These are phyloP conservation scores for Fusarium neocosmosporiellum DNA, from an alignment of 2,329 filamentous ascomycete species.

Conservation along the genomic window DNA sequence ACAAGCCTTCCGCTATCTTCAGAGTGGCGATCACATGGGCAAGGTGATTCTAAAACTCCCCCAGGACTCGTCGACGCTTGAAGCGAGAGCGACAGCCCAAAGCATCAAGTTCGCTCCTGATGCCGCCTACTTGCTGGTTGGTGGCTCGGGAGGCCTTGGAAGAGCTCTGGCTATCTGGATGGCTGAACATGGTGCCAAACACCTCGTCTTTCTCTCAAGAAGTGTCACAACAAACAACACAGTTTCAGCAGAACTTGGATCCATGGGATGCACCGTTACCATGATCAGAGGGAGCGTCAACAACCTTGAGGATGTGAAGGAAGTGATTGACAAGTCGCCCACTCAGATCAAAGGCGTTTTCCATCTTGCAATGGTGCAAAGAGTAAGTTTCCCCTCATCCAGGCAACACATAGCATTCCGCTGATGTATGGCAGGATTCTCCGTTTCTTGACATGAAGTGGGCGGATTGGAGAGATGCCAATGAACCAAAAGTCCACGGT, in stretches of 20 bases:
- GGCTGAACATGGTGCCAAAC: slow-evolving; percentile 31
- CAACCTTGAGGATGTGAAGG: slow-evolving; percentile 15
- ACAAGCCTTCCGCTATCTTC: slow-evolving; percentile 30
- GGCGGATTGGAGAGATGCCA: slow-evolving; percentile 35
- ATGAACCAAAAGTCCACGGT: slow-evolving; percentile 49
- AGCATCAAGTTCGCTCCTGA: neutral
- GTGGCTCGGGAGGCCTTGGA: slow-evolving; percentile 42
- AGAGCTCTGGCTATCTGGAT: slow-evolving; percentile 34
- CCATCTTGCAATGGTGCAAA: slow-evolving; percentile 45
- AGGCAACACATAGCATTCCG: neutral
- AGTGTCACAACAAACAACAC: slow-evolving; percentile 33
- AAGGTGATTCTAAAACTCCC: slow-evolving; percentile 7
- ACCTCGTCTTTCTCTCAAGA: slow-evolving; percentile 46
- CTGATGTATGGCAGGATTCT: slow-evolving; percentile 38
- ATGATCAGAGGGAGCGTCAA: slow-evolving; percentile 3
- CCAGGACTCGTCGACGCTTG: neutral
- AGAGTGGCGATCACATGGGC: slow-evolving; percentile 23
- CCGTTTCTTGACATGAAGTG: slow-evolving; percentile 45
- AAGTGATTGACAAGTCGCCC: slow-evolving; percentile 2
- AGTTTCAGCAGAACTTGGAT: slow-evolving; percentile 9
- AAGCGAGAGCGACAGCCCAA: neutral
- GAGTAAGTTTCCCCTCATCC: slow-evolving; percentile 1
- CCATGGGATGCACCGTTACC: slow-evolving; percentile 23
- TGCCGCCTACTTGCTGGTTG: slow-evolving; percentile 38
- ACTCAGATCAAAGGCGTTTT: slow-evolving; percentile 42